Conservation (phyloP, 495 filamentous ascomycete genomes). For the Chaetomidium leptoderma region DNA sequence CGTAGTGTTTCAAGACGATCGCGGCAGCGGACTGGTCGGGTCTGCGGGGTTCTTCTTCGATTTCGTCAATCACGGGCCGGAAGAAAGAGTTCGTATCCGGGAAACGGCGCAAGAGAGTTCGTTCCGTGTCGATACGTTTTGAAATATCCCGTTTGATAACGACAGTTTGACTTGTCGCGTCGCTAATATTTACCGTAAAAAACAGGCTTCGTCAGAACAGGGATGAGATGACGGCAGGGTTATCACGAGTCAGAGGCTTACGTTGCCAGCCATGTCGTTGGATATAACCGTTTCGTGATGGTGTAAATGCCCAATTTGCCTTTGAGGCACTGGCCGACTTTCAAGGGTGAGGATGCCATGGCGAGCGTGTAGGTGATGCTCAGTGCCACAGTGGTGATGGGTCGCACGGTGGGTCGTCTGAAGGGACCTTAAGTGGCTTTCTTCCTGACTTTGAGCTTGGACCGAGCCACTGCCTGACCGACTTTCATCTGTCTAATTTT, state of each 20-base stretch:
- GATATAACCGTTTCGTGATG: neutral
- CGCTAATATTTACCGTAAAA: neutral
- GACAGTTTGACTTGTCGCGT: neutral
- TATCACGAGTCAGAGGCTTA: neutral
- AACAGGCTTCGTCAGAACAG: neutral
- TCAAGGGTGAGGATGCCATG: neutral
- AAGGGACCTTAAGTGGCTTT: no score
- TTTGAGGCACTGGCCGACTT: neutral
- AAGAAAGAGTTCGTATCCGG: neutral
- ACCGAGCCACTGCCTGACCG: no score
- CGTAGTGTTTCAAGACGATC: neutral
- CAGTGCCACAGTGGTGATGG: no score
- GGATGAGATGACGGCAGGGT: neutral
- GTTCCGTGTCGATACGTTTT: neutral
- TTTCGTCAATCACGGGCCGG: neutral
- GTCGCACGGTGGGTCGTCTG: no score
- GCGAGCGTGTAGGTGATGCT: no score
- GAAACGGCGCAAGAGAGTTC: neutral
- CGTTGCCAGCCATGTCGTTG: neutral
- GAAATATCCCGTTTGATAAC: neutral
- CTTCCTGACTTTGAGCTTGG: no score
- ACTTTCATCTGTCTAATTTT: no score
- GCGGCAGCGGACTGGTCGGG: neutral
- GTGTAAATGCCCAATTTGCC: neutral
- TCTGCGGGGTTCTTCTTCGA: neutral